These are phyloP conservation scores for Jamesozyma jinghongensis DNA, from an alignment of 805 yeast genomes.

Conservation along the genomic window DNA sequence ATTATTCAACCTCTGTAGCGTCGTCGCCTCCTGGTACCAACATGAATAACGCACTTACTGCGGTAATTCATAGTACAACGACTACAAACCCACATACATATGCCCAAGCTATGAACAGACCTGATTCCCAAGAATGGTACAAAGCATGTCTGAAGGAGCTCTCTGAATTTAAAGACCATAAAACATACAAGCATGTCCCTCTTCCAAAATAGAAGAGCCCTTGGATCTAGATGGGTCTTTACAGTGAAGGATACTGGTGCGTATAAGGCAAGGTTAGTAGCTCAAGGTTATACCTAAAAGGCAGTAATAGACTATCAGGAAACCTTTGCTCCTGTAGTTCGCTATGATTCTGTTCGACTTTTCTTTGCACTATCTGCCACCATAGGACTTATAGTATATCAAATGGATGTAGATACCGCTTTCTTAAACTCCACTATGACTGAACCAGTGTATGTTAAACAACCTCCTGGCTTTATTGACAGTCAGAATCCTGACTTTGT, in stretches of 20 bases:
- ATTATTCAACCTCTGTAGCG: too few relatives aligned
- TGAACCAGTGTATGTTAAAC: conserved; percentile 3
- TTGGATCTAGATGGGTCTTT: conserved; percentile 16
- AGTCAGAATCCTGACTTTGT: conserved; percentile 4
- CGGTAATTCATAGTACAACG: too few relatives aligned
- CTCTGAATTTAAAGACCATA: conserved; percentile 3
- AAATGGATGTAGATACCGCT: conserved; percentile 20
- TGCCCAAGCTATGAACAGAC: too few relatives aligned
- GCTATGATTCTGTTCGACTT: conserved; percentile 13
- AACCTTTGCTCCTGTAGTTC: conserved; percentile 24
- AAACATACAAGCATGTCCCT: conserved; percentile 6
- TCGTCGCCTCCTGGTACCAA: too few relatives aligned
- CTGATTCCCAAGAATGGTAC: conserved; percentile 3
- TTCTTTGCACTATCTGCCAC: conserved; percentile 6
- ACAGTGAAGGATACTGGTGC: conserved; percentile 8
- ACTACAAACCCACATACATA: too few relatives aligned
- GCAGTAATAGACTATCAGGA: conserved; percentile 21
- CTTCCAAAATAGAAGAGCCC: conserved; percentile 5
- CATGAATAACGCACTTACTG: too few relatives aligned
- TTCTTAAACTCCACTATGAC: conserved; percentile 10
- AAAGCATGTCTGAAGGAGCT: conserved; percentile 5
- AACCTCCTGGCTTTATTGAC: conserved; percentile 7
- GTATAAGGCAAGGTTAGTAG: conserved; percentile 22
- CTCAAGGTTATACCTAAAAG: conserved; percentile 18
- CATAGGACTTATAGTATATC: conserved; percentile 6